Percentiles rank a stretch among this genome's conserved stretches.
Evolutionary conservation across 192 early-diverging fungal genomes (phyloP).

Genomic region (Coemansia sp.): DNA sequence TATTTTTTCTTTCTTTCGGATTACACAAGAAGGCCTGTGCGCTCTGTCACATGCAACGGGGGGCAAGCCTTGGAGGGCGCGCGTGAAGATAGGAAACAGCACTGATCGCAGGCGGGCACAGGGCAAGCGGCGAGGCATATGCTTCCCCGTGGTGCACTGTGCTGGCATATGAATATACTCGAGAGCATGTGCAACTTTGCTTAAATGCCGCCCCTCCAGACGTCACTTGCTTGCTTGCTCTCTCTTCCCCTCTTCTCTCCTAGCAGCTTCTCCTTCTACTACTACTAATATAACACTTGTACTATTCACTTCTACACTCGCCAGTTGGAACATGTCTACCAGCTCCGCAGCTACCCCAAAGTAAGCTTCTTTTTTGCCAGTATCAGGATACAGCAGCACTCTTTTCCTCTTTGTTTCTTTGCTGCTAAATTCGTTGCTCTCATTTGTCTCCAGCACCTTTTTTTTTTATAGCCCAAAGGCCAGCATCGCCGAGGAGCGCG

Average conservation of each 20-base stretch:
- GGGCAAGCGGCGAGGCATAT: background rate
- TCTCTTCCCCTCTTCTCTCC: background rate
- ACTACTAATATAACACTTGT: background rate
- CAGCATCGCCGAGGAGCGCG: conserved; percentile 74
- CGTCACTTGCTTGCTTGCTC: background rate
- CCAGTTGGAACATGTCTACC: background rate
- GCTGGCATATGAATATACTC: background rate
- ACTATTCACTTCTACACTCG: background rate
- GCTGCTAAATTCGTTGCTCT: background rate
- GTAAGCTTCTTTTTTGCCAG: background rate
- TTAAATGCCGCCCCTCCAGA: background rate
- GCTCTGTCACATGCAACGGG: background rate
- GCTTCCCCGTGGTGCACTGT: background rate
- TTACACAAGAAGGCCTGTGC: too few relatives aligned
- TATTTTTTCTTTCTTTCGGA: background rate
- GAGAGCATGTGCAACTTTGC: background rate
- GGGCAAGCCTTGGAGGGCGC: background rate
- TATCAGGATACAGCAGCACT: background rate
- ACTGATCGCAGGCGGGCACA: background rate
- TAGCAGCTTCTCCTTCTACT: background rate
- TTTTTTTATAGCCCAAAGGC: conserved; percentile 39
- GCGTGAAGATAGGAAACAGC: background rate
- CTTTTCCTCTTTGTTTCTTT: background rate
- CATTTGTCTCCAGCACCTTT: background rate
- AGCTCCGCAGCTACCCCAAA: background rate